A percentile compares a stretch with the other conserved stretches of the same genome.
Conservation (phyloP, 2,329 filamentous ascomycete species). For the Penicillium capsulatum region DNA sequence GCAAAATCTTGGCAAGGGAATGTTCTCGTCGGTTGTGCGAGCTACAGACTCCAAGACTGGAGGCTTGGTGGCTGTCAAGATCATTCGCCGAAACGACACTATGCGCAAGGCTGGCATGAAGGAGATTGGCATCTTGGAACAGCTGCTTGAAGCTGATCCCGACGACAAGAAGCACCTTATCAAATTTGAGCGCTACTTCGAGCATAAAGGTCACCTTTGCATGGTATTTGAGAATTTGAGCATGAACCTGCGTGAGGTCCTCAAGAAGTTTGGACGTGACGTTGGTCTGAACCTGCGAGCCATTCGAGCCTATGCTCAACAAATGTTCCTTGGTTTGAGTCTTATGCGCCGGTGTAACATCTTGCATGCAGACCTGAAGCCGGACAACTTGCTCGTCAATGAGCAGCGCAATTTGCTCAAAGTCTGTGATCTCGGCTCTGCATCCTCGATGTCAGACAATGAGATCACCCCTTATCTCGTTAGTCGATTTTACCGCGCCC, state of each 20-base stretch:
- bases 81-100: constrained; percentile 93
- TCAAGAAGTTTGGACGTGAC: constrained; percentile 94
- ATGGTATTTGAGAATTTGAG: constrained; percentile 94
- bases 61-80: constrained; percentile 88
- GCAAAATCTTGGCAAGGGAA: constrained; percentile 82
- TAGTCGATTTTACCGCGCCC: constrained; percentile 93
- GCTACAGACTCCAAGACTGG: constrained; percentile 73
- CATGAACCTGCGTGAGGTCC: constrained; percentile 85
- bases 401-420: constrained; percentile 81
- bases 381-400: constrained; percentile 93
- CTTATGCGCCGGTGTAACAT: constrained; percentile 90
- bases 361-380: constrained; percentile 93
- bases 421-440: constrained; percentile 95
- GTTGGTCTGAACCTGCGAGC: constrained; percentile 86
- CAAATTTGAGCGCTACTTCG: constrained; percentile 79
- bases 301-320: constrained; percentile 82
- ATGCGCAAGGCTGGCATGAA: constrained; percentile 88
- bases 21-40: constrained; percentile 94
- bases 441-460: constrained; percentile 83
- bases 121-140: constrained; percentile 88
- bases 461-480: constrained; percentile 93
- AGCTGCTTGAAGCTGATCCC: constrained; percentile 77
- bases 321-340: constrained; percentile 86
- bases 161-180: constrained; percentile 91
- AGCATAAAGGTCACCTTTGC: constrained; percentile 91